Base-by-base conservation (phyloP, 2,329 filamentous ascomycete species). In the Biscogniauxia marginata region DNA sequence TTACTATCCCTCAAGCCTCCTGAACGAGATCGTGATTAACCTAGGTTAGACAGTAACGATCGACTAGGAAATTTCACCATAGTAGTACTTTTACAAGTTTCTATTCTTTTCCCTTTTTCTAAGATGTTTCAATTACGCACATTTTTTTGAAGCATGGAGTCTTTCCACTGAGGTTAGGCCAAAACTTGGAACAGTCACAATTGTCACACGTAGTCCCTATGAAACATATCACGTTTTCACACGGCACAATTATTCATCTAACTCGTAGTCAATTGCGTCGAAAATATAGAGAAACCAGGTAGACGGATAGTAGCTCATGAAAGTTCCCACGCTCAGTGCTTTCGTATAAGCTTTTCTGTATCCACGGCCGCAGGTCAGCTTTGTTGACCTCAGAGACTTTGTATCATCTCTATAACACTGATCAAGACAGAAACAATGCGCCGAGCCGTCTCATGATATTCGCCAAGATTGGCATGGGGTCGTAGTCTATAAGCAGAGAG, bases 401-500 rank as follows among this genome's bases (percentile, higher is more conserved):
- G 61, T 57, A 63, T 61, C 63, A 65, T 67, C 56, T 59, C 60
- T 58, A 56, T 56, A 50, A 48, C 51, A 56, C 59, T 58, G 59
- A 62, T 61, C 54, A 58, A 65, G 52, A 54, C 56, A 58, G 55
- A 60, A 58, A 52, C 44, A 55, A 59, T 62, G 61, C 61, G 65
- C 68, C 66, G 67, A 71, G 64, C 71, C 72, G 71, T 71, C 74
- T 75, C 73, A 74, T 74, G 65, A 71, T 65, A 64, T 67, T 72
- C 70, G 73, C 72, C 71, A 73, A 70, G 65, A 70, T 69, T 68
- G 75, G 73, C 76, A 75, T 72, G 68, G 73, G 70, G 71, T 71
- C 68, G 70, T 72, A 73, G 73, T 79, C 74, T 75, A 76, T 79
- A 71, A 73, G 71, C 71, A 71, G 70, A 68, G 70, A 58, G 68